These are phyloP conservation scores for Auricularia cornea DNA, from an alignment of 768 basidiomycete species.

Conservation along the genomic window DNA sequence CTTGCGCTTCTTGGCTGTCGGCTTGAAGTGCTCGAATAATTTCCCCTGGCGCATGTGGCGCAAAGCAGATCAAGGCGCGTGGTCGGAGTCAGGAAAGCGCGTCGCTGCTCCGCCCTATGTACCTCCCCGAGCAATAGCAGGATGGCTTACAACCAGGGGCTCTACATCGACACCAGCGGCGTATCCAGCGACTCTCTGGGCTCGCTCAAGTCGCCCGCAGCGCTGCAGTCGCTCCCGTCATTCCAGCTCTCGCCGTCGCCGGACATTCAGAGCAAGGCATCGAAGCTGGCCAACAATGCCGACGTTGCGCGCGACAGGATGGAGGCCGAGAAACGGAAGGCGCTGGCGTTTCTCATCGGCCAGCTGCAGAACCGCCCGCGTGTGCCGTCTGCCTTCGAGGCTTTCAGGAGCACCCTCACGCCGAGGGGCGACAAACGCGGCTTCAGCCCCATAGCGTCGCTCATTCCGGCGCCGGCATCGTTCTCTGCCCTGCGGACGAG, in stretches of 20 bases:
- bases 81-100: neutral
- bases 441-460: conserved; percentile 1
- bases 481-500: neutral
- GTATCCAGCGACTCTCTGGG: neutral
- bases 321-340: conserved; percentile 54
- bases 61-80: neutral
- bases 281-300: neutral
- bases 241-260: neutral
- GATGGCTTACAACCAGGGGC: neutral
- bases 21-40: neutral
- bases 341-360: conserved; percentile 54
- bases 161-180: neutral
- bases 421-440: conserved; percentile 17
- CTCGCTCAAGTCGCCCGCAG: neutral
- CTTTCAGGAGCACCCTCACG: conserved; percentile 20
- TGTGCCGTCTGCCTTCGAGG: conserved; percentile 46
- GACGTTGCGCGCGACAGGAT: neutral
- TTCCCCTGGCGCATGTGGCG: neutral
- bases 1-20: neutral
- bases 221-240: neutral
- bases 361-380: conserved; percentile 51
- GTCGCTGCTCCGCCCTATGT: neutral
- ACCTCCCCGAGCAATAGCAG: neutral
- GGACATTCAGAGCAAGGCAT: neutral
- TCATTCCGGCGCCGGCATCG: neutral